Evolutionary conservation across 2,329 filamentous ascomycete species (phyloP).

Genomic region (Colletotrichum limetticola): DNA sequence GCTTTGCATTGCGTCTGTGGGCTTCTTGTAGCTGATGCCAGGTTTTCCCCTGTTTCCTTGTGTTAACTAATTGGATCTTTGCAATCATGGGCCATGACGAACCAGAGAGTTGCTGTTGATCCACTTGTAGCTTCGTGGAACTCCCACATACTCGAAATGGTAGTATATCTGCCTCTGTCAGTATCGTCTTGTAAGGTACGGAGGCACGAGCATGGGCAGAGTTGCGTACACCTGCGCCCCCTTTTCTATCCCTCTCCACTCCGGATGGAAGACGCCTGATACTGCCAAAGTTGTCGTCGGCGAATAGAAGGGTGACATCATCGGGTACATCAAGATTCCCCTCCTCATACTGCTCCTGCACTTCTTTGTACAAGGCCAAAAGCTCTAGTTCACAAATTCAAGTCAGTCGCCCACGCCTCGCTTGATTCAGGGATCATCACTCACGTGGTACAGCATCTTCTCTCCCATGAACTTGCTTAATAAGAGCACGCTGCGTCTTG

Average conservation of each 20-base stretch:
- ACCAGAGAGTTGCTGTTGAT: conserved; percentile 71
- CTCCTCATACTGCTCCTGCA: conserved; percentile 70
- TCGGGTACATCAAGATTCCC: conserved; percentile 66
- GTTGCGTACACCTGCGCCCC: conserved; percentile 63
- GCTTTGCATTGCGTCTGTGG: conserved; percentile 56
- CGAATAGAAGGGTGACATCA: conserved; percentile 70
- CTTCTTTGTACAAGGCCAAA: conserved; percentile 74
- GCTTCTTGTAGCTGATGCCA: conserved; percentile 67
- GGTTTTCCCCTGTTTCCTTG: conserved; percentile 43
- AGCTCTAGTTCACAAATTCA: conserved; percentile 54
- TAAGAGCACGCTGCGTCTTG: conserved; percentile 62
- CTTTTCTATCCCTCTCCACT: conserved; percentile 61
- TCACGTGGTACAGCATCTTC: conserved; percentile 54
- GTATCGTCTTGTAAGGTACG: conserved; percentile 25
- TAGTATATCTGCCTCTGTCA: conserved; percentile 51
- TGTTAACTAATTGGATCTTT: not conserved
- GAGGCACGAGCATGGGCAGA: accelerated
- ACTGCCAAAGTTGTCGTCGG: conserved; percentile 72
- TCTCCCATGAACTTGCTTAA: conserved; percentile 61
- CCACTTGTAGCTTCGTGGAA: conserved; percentile 69
- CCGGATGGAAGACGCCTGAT: conserved; percentile 66
- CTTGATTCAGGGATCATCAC: conserved; percentile 28
- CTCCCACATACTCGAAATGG: conserved; percentile 72
- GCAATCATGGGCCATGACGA: not conserved
- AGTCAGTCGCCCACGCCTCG: not conserved